Conservation (phyloP, 192 early-diverging fungal genomes). For the Entomortierella beljakovae region DNA sequence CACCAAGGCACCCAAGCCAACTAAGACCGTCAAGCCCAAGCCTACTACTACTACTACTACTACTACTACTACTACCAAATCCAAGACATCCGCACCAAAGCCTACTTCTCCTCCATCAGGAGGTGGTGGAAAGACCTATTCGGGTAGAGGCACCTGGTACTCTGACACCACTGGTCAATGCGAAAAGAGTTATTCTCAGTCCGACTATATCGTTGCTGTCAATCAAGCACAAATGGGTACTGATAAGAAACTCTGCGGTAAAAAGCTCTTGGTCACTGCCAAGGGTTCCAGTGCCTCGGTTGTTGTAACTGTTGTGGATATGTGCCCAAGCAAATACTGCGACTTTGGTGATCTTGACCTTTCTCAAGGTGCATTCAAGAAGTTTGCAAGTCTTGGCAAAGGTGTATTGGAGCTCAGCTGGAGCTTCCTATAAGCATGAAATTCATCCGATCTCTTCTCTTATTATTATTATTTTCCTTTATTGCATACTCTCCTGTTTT, state of each 20-base stretch:
- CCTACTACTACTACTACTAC: conserved; percentile 5
- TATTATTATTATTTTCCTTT: too few species aligned
- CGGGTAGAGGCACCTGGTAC: conserved; percentile 48
- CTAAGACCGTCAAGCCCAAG: background rate
- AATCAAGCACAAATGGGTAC: conserved; percentile 51
- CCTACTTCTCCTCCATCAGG: conserved; percentile 3
- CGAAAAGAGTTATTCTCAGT: conserved; percentile 42
- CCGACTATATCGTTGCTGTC: conserved; percentile 48
- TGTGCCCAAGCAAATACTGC: conserved; percentile 46
- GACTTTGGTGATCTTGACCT: conserved; percentile 40
- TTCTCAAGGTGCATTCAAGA: conserved; percentile 38
- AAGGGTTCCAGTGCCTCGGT: conserved; percentile 28
- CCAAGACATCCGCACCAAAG: conserved; percentile 6
- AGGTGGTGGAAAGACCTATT: conserved; percentile 8
- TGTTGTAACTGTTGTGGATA: conserved; percentile 45
- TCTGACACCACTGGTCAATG: conserved; percentile 50
- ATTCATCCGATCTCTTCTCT: too few species aligned
- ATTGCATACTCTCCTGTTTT: too few species aligned
- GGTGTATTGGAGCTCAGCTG: conserved; percentile 32
- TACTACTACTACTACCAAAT: background rate
- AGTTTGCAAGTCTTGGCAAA: conserved; percentile 27
- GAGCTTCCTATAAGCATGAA: conserved; percentile 34
- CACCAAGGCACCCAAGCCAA: conserved; percentile 1
- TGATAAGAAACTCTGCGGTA: conserved; percentile 39
- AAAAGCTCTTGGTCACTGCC: conserved; percentile 36